Base-by-base conservation (phyloP, 352 stramenopile genomes). In the Plasmopara muralis region DNA sequence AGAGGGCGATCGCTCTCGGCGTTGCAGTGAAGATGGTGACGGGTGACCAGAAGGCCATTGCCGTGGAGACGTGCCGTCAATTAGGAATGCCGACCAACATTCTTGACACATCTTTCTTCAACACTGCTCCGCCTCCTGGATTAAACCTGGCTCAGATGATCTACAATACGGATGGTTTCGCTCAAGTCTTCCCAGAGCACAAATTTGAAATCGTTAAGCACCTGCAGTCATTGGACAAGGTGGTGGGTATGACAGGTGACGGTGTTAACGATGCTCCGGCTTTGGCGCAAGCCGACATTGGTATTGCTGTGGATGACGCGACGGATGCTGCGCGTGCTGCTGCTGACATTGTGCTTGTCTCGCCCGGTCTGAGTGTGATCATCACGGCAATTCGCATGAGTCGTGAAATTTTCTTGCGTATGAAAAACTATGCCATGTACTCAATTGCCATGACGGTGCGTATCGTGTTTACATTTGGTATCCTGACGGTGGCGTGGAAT, bases 21-120 rank as follows among this genome's bases (percentile, higher is more conserved):
- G 89, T 98, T 47, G 74, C 69, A 1, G 91, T 98, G 25, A 97
- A 97, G 72, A 98, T 98, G 92, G 87, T 98, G 37, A 98, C 94
- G 28, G 94, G 94, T 62, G 94, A 98, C 62, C 93, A 97, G 66
- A 73, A 80, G 35, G 73, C 87, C 33, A 98, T 98, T 64, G 93
- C 89, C 39, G 74, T 91, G 20, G 87, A 98, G 72, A 98, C 93
- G 47, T 90, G 84, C 51, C 82, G 77, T 68, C 71, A 83, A 43
- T 54, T 98, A 55, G 85, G 75, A 64, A 93, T 98, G 75, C 88
- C 81, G 10, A 89, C 78, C 6, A 87, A 92, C 64, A 92, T 93
- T 50, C 51, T 88, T 20, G 74, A 90, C 61, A 82, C 74, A 46
- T 84, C 70, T 64, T 86, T 88, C 64, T 86, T 88, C 63, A 86